Base-by-base conservation (phyloP, 495 filamentous ascomycete genomes). In the Hyphodiscus hymeniophilus region DNA sequence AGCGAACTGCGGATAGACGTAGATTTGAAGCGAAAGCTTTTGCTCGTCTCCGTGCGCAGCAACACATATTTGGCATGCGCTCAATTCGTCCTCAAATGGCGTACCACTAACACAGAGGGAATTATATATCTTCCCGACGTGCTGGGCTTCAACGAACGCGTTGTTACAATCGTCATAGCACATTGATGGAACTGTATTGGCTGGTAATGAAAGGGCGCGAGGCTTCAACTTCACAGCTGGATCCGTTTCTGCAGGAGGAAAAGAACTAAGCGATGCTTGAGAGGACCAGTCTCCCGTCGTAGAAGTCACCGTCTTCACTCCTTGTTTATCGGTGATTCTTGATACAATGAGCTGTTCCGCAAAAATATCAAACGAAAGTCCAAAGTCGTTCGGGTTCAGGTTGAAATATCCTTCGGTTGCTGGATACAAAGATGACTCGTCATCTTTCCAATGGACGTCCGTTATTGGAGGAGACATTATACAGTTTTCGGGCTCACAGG, bases 321-420 rank as follows among this genome's bases (percentile, higher is more conserved):
- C n/a, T n/a, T n/a, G n/a, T n/a, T n/a, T n/a, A n/a, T n/a, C n/a
- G n/a, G n/a, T n/a, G n/a, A n/a, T n/a, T n/a, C n/a, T n/a, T n/a
- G n/a, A n/a, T n/a, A n/a, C n/a, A n/a, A n/a, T n/a, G n/a, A n/a
- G n/a, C 17, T 63, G 44, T 2, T 60, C 26, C 33, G 60, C 66
- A 52, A 86, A 85, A 30, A 87, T 81, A 26, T 67, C 70, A 48
- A 79, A 74, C 39, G 69, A 73, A 21, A 87, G 56, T 7, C 80
- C 81, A 55, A 87, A 87, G 13, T 65, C 67, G 1, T 59, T 52
- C 5, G 83, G 83, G 16, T 76, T 63, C n/a, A 86, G 69, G 35
- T 85, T 76, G 64, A 77, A 86, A 56, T 83, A 85, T 3, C 69
- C 72, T 3, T 67, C 53, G 10, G 68, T 70, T 16, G 44, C 44